These are phyloP conservation scores for Helotiales sp. DNA, from an alignment of 2,329 filamentous ascomycete species.

Conservation along the genomic window DNA sequence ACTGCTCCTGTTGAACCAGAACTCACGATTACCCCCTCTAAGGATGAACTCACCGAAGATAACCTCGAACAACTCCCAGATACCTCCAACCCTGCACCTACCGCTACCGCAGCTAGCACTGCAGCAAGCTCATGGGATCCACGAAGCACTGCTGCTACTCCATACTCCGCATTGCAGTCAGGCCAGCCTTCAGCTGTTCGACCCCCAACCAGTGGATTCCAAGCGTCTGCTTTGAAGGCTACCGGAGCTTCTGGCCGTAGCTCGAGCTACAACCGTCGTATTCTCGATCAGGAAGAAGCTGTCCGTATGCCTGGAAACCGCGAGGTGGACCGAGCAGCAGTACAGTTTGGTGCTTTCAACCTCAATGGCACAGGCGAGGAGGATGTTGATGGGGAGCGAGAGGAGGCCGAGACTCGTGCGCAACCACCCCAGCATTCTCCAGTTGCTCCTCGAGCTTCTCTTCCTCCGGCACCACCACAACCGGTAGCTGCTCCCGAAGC, in stretches of 20 bases:
- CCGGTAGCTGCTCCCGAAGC: constrained; percentile 55
- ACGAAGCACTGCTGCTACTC: constrained; percentile 61
- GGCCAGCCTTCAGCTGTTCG: constrained; percentile 51
- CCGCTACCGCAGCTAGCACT: constrained; percentile 85
- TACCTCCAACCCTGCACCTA: constrained; percentile 72
- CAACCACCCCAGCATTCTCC: constrained; percentile 94
- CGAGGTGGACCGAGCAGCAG: constrained; percentile 86
- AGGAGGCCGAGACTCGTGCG: constrained; percentile 91
- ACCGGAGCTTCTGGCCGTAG: constrained; percentile 62
- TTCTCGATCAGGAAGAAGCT: constrained; percentile 93
- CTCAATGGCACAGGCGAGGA: constrained; percentile 75
- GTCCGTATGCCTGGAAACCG: constrained; percentile 98
- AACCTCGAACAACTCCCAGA: constrained; percentile 92
- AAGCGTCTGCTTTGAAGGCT: constrained; percentile 80
- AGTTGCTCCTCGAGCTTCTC: constrained; percentile 78
- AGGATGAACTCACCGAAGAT: constrained; percentile 83
- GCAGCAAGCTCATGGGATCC: constrained; percentile 83
- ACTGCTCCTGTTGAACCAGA: constrained; percentile 36
- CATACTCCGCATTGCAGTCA: constrained; percentile 63
- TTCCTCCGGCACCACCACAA: constrained; percentile 69
- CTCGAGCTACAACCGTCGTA: constrained; percentile 79
- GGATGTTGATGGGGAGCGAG: constrained; percentile 90
- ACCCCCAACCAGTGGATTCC: constrained; percentile 70
- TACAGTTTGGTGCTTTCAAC: constrained; percentile 96
- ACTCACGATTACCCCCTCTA: constrained; percentile 64